Evolutionary conservation across 441 rosid species (phyloP).

Genomic region (Theobroma grandiflorum): DNA sequence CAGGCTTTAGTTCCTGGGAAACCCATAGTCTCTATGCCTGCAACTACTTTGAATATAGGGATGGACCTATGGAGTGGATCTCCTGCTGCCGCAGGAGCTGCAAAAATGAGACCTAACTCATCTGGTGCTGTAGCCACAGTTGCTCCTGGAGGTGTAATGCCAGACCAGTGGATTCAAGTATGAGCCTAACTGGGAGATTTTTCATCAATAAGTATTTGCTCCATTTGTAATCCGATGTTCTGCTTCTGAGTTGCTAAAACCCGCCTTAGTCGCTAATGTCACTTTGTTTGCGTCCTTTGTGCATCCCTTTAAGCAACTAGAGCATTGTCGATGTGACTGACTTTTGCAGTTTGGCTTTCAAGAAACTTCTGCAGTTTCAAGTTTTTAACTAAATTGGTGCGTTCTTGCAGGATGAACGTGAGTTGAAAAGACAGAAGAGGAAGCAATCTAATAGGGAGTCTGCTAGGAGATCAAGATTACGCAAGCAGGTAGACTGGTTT

Average conservation of each 20-base stretch:
- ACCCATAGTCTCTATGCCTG: slow-evolving; percentile 65
- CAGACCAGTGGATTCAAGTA: slow-evolving; percentile 77
- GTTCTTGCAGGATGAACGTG: slow-evolving; percentile 68
- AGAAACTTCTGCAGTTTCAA: not conserved
- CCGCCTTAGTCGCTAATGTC: not conserved
- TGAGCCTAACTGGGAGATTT: slow-evolving; percentile 17
- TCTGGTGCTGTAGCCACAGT: slow-evolving; percentile 49
- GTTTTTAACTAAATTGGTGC: slow-evolving; percentile 9
- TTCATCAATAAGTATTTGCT: not conserved
- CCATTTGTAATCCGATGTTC: not conserved
- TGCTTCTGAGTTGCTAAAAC: not conserved
- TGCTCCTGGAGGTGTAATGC: slow-evolving; percentile 51
- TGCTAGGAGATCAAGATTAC: slow-evolving; percentile 77
- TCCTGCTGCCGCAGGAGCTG: slow-evolving; percentile 63
- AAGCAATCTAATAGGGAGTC: slow-evolving; percentile 86
- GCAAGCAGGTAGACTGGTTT: slow-evolving; percentile 62
- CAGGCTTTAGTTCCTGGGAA: slow-evolving; percentile 66
- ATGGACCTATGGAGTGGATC: slow-evolving; percentile 85
- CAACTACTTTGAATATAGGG: slow-evolving; percentile 87
- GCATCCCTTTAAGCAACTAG: not conserved
- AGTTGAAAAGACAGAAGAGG: slow-evolving; percentile 75
- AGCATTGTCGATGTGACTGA: slow-evolving; percentile 5
- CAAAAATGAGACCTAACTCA: slow-evolving; percentile 61
- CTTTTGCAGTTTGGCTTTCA: not conserved
- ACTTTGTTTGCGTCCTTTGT: not conserved